Percentiles rank a stretch among this genome's conserved stretches.
phyloP scores from a whole-genome alignment of 768 basidiomycete genomes.

The Antrodiella citrinella region DNA sequence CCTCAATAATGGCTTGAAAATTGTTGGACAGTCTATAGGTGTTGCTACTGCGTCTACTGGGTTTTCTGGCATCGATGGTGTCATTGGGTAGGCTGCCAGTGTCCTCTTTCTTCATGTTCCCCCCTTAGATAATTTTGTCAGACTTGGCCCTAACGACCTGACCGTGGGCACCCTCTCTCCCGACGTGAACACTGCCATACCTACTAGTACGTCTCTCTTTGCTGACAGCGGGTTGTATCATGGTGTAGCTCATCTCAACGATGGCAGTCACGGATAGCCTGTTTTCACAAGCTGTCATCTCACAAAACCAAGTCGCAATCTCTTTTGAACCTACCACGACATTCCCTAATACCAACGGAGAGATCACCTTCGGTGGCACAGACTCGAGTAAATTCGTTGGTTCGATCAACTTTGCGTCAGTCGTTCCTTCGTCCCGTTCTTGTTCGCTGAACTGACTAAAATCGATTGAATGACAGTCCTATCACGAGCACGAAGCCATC shows the following conservation, averaged over 20 bases:
- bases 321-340: conserved; percentile 38
- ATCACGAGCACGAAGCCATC: conserved; percentile 25
- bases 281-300: conserved; percentile 32
- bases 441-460: not conserved
- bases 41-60: conserved; percentile 29
- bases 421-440: not conserved
- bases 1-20: not conserved
- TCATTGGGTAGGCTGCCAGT: conserved; percentile 26
- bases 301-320: conserved; percentile 35
- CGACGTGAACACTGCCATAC: conserved; percentile 4
- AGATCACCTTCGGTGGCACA: conserved; percentile 2
- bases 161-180: conserved; percentile 18
- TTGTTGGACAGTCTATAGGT: conserved; percentile 28
- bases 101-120: too few relatives aligned
- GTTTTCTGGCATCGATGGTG: conserved; percentile 37
- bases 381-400: conserved; percentile 11
- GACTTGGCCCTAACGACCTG: conserved; percentile 37
- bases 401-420: conserved; percentile 18
- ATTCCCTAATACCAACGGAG: not conserved
- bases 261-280: conserved; percentile 38
- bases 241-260: not conserved
- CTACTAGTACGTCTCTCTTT: conserved; percentile 5
- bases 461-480: conserved; percentile 12
- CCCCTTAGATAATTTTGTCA: too few relatives aligned
- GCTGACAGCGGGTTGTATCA: not conserved